Conservation (phyloP, 768 basidiomycete species). For the Paxillus involutus region DNA sequence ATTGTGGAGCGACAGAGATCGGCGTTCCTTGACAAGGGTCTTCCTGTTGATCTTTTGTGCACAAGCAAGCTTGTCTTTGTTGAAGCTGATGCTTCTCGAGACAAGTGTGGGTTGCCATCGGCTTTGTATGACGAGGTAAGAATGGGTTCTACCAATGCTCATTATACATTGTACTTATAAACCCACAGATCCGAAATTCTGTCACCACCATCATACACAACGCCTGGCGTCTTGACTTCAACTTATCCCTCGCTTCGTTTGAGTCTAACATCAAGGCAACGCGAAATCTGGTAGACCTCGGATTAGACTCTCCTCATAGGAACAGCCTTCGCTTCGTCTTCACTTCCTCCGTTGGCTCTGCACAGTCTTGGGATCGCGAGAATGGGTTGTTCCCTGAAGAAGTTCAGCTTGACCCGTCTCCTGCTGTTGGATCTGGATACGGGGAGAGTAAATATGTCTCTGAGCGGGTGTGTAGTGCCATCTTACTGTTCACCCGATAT, state of each 20-base stretch:
- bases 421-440: too few relatives aligned
- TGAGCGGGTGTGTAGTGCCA: too few relatives aligned
- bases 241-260: conserved; percentile 36
- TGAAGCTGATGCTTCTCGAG: conserved; percentile 36
- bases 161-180: background rate
- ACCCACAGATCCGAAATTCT: conserved; percentile 14
- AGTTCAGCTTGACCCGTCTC: too few relatives aligned
- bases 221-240: conserved; percentile 44
- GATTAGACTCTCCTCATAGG: conserved; percentile 23
- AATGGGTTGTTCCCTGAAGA: conserved; percentile 19
- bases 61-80: conserved; percentile 36
- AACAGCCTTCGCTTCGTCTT: conserved; percentile 22
- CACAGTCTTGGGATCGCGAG: conserved; percentile 22
- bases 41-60: conserved; percentile 29
- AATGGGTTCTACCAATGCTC: background rate
- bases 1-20: conserved; percentile 28
- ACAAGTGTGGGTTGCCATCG: conserved; percentile 28
- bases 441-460: too few relatives aligned
- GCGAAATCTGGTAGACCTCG: conserved; percentile 33
- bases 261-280: conserved; percentile 34
- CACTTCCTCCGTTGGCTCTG: conserved; percentile 23
- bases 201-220: conserved; percentile 36
- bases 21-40: conserved; percentile 36
- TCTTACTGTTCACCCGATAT: too few relatives aligned
- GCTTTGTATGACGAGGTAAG: conserved; percentile 31